Base-by-base conservation (phyloP, 148 eudicot genomes). In the Camellia granthamiana region DNA sequence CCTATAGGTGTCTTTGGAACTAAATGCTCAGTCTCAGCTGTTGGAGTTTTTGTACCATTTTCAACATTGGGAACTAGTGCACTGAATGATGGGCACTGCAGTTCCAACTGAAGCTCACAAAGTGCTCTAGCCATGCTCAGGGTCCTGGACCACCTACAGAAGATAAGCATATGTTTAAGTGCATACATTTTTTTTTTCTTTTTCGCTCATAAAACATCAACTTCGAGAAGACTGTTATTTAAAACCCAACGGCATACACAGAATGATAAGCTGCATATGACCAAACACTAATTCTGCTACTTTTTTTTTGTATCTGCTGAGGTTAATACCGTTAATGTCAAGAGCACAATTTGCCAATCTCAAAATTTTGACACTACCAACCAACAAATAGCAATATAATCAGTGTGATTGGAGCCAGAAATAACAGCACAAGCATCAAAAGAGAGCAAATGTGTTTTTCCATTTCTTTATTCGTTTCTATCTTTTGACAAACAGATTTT, bases 41-140 rank as follows among this genome's bases (percentile, higher is more conserved):
- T 69, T 79, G 76, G 21, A 72, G 65, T 47, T n/a, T 80, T 76
- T 30, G 76, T 49, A 69, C 78, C 21, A 66, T 62, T 72, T 47
- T 73, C 74, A 54, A 65, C 55, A 61, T 79, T 77, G 51, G 69
- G 21, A 72, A 46, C 58, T 15, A 81, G 74, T 67, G 49, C 72
- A 59, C 52, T 68, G 15, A 77, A 61, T 42, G 70, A 43, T 4
- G 82, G 82, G 62, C 51, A 54, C 15, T 81, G 81, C 55, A 84
- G 81, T 54, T 88, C 91, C 83, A 77, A 74, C 69, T 88, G 91
- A 81, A 88, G 88, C 78, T 88, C 91, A 70, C 89, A 88, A 62
- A 88, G 87, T 19, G 88, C 86, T 83, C 72, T 78, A 65, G 89
- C 89, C 91, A 88, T 88, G 86, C 85, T 81, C 80, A 88, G 73